Evolutionary conservation across 2,329 filamentous ascomycete genomes (phyloP).

Genomic region (Onygena corvina): DNA sequence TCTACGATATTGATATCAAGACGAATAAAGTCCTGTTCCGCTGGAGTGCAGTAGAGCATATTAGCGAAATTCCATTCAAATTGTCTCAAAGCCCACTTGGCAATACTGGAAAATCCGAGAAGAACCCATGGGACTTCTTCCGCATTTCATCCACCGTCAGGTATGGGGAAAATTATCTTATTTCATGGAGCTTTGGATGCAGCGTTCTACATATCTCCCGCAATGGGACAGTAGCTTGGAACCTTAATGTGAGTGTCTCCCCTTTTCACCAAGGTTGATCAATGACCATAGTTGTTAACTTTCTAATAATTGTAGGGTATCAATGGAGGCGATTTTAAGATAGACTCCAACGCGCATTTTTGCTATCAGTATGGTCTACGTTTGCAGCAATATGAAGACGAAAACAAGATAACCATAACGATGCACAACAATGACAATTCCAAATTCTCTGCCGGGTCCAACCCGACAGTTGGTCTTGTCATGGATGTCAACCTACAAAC

Average conservation of each 20-base stretch:
- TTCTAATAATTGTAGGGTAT: slow-evolving; percentile 10
- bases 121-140: slow-evolving; percentile 12
- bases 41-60: slow-evolving; percentile 39
- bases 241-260: slow-evolving; percentile 8
- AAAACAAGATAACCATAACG: slow-evolving; percentile 3
- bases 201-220: slow-evolving; percentile 6
- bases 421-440: slow-evolving; percentile 11
- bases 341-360: slow-evolving; percentile 11
- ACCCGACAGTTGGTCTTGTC: slow-evolving; percentile 10
- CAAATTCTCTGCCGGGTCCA: slow-evolving; percentile 2
- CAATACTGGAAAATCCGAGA: slow-evolving; percentile 5
- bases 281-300: neutral
- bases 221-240: slow-evolving; percentile 10
- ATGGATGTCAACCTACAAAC: slow-evolving; percentile 11
- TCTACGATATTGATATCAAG: slow-evolving; percentile 38
- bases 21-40: slow-evolving; percentile 36
- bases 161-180: slow-evolving; percentile 13
- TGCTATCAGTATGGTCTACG: slow-evolving; percentile 13
- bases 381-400: neutral
- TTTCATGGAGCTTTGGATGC: slow-evolving; percentile 11
- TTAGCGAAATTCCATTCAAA: slow-evolving; percentile 17
- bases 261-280: neutral
- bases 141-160: slow-evolving; percentile 12
- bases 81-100: neutral
- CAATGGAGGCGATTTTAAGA: slow-evolving; percentile 14